Evolutionary conservation across 371 early-diverging fungal species (phyloP), one percentile per base, ranked within the genome.

Genomic region (Smittium culicis): DNA sequence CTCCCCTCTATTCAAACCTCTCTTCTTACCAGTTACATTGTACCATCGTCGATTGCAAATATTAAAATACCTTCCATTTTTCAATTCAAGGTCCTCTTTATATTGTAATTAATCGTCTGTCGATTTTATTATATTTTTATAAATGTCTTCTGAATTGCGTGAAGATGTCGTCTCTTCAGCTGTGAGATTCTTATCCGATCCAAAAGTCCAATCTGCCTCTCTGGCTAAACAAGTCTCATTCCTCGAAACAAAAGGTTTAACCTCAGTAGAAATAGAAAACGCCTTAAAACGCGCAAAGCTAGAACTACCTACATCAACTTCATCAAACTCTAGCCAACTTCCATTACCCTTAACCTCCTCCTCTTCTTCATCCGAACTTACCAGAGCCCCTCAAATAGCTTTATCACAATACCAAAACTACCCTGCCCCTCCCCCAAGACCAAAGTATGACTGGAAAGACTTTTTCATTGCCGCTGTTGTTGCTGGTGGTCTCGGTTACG

Each of bases 201-300:
- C 96, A 57, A 92, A 94, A 74, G 96, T 96, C 8, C 88, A 89
- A 74, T 78, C 85, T 1, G 86, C 91, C 20, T 82, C 96, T 8
- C 77, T 96, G 54, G 88, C 91, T 54, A 94, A 94, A 72, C 87
- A 90, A 67, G 81, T 94, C 24, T 85, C 94, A 32, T 98, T 98
- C 73, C 83, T 98, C 54, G 93, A 96, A 73, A 85, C 88, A 35
- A 98, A 98, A 79, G 97, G 97, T 0, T 80, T 98, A 73, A 90
- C 91, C 25, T 78, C 85, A 11, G 88, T 83, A 25, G 98, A 98
- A 77, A 94, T 98, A 69, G 89, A 95, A 69, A 88, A 84, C 63
- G 98, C 98, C 16, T 78, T 98, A 77, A 73, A 80, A 28, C 81
- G 86, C 35, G 83, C 81, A 30, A 73, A 77, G 57, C 20, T 34